These are phyloP conservation scores for Batrachochytrium dendrobatidis DNA, from an alignment of 371 early-diverging fungal genomes.

Conservation along the genomic window DNA sequence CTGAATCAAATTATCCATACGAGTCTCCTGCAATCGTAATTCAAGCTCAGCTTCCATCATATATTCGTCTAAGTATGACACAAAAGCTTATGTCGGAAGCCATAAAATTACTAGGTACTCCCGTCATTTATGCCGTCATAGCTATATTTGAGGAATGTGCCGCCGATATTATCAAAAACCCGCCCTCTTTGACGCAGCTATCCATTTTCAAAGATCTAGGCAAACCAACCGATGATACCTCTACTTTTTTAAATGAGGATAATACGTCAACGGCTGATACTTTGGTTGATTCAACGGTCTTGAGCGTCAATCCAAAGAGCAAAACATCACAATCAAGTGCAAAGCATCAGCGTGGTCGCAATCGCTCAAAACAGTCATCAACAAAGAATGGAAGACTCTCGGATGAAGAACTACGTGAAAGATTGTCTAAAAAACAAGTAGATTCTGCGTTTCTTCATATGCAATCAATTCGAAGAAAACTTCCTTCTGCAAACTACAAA, in stretches of 20 bases:
- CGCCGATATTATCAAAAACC: slow-evolving; percentile 47
- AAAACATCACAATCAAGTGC: slow-evolving; percentile 3
- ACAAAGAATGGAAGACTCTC: no score
- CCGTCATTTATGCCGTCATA: slow-evolving; percentile 59
- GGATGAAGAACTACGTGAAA: no score
- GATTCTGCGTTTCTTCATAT: no score
- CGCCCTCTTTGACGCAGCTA: slow-evolving; percentile 49
- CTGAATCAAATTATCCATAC: slow-evolving; percentile 53
- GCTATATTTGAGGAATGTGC: slow-evolving; percentile 62
- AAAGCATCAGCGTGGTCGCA: neutral
- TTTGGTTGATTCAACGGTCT: neutral
- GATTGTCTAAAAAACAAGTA: no score
- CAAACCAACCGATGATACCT: no score
- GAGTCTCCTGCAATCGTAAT: slow-evolving; percentile 58
- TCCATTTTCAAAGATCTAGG: slow-evolving; percentile 3
- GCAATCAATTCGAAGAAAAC: slow-evolving; percentile 45
- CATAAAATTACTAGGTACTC: slow-evolving; percentile 50
- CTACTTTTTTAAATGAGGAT: no score
- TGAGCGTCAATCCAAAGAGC: neutral
- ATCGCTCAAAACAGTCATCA: no score
- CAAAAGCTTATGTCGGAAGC: slow-evolving; percentile 51
- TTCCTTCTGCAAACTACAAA: slow-evolving; percentile 62
- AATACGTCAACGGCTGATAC: neutral
- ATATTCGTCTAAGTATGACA: slow-evolving; percentile 59
- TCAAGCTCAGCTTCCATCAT: slow-evolving; percentile 57